A percentile compares a stretch with the other conserved stretches of the same genome.
These are phyloP conservation scores for Salix viminalis DNA, from an alignment of 345 rosid species.

Conservation along the genomic window DNA sequence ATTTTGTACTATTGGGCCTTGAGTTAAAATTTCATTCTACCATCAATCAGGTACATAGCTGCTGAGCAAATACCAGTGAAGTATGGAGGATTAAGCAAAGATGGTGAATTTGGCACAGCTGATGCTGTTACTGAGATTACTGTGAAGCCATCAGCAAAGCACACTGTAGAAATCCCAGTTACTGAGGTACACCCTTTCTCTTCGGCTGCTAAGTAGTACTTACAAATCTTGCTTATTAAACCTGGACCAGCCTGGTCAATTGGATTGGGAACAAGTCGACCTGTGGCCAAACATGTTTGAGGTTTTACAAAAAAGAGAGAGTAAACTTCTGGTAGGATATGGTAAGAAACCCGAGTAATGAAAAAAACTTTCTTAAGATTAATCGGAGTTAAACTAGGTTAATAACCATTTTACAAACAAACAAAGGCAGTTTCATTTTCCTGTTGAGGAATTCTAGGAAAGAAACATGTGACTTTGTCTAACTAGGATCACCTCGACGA, in stretches of 20 bases:
- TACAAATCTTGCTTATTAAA: not conserved
- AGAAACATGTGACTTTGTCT: not conserved
- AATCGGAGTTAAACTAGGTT: no score
- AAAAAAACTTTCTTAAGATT: no score
- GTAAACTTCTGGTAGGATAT: no score
- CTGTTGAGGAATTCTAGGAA: not conserved
- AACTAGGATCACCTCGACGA: not conserved
- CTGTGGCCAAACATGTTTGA: no score
- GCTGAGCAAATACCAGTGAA: conserved; percentile 29
- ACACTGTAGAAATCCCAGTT: conserved; percentile 29
- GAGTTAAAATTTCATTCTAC: not conserved
- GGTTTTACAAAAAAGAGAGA: no score
- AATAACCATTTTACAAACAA: not conserved
- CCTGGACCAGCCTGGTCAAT: no score
- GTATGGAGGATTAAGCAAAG: conserved; percentile 28
- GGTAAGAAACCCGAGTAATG: no score
- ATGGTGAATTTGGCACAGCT: conserved; percentile 18
- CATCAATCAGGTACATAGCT: conserved; percentile 8
- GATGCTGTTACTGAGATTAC: conserved; percentile 28
- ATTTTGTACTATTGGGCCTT: not conserved
- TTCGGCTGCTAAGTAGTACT: not conserved
- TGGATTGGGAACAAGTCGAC: no score
- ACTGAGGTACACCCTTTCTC: conserved; percentile 18
- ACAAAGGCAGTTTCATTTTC: not conserved
- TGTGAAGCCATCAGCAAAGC: conserved; percentile 26